Conservation (phyloP, 148 eudicot species). For the Vaccinium vitisidaea region DNA sequence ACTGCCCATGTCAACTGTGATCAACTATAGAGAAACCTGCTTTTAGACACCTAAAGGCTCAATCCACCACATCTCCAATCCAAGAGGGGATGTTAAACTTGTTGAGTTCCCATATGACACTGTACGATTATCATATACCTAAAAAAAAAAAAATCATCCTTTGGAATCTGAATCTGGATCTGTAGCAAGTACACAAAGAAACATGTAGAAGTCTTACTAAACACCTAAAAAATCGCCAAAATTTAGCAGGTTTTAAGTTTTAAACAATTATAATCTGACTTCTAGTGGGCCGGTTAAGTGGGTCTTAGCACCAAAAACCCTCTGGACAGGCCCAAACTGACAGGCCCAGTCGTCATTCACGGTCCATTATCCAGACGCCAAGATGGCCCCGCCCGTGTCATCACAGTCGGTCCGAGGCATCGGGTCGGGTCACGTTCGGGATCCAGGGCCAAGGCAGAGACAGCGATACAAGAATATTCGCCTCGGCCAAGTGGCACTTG, state of each 20-base stretch:
- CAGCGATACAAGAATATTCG: no score
- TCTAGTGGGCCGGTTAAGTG: no score
- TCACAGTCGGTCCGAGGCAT: no score
- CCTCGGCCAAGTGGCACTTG: no score
- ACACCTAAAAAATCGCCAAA: neutral
- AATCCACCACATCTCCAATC: slow-evolving; percentile 5
- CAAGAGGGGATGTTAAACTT: neutral
- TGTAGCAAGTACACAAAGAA: neutral
- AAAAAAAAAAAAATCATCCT: neutral
- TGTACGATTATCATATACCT: no score
- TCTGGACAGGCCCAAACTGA: no score
- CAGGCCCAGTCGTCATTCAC: no score
- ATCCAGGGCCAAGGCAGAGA: no score
- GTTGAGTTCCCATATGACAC: neutral
- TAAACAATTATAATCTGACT: neutral
- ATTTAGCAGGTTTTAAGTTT: neutral
- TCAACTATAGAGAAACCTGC: neutral
- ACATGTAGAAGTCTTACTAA: neutral
- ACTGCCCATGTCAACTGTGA: neutral
- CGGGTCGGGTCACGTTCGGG: no score
- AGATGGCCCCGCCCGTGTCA: no score
- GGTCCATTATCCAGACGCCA: no score
- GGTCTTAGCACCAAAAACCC: no score
- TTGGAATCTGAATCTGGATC: neutral
- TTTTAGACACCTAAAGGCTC: neutral